Evolutionary conservation across 352 stramenopile genomes (phyloP).

Genomic region (Thalassiosira mediterranea): DNA sequence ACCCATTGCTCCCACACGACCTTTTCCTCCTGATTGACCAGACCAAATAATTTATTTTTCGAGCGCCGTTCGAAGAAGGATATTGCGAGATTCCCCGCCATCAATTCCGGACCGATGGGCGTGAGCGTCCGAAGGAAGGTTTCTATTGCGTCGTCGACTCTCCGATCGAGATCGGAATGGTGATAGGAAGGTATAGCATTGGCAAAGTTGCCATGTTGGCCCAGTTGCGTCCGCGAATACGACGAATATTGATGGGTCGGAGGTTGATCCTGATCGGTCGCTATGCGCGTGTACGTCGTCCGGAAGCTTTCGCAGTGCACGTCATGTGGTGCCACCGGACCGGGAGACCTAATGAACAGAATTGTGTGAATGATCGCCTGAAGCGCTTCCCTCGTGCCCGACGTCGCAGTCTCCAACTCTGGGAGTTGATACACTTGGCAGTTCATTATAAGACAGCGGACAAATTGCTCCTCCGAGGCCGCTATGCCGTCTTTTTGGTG

Average conservation of each 20-base stretch:
- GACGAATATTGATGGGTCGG: background rate
- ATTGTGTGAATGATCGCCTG: slow-evolving; percentile 81
- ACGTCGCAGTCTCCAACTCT: slow-evolving; percentile 79
- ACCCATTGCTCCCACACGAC: slow-evolving; percentile 82
- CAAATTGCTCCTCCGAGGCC: too few species aligned
- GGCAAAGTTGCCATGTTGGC: too few species aligned
- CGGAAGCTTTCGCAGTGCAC: slow-evolving; percentile 79
- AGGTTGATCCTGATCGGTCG: slow-evolving; percentile 36
- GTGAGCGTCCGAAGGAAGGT: slow-evolving; percentile 70
- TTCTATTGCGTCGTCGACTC: slow-evolving; percentile 79
- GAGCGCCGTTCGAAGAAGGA: slow-evolving; percentile 78
- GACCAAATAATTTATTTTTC: slow-evolving; percentile 78
- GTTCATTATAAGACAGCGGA: too few species aligned
- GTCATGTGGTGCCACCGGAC: slow-evolving; percentile 67
- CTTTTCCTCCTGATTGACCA: slow-evolving; percentile 79
- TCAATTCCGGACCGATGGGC: slow-evolving; percentile 77
- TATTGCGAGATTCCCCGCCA: slow-evolving; percentile 68
- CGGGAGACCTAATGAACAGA: slow-evolving; percentile 79
- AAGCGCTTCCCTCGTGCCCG: slow-evolving; percentile 68
- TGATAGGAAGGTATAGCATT: too few species aligned
- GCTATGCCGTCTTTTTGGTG: too few species aligned
- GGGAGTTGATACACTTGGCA: slow-evolving; percentile 77
- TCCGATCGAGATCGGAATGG: slow-evolving; percentile 69
- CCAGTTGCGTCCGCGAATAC: too few species aligned
- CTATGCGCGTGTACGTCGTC: slow-evolving; percentile 77